phyloP scores from a whole-genome alignment of 2,329 filamentous ascomycete genomes.

The Neocucurbitaria cava region DNA sequence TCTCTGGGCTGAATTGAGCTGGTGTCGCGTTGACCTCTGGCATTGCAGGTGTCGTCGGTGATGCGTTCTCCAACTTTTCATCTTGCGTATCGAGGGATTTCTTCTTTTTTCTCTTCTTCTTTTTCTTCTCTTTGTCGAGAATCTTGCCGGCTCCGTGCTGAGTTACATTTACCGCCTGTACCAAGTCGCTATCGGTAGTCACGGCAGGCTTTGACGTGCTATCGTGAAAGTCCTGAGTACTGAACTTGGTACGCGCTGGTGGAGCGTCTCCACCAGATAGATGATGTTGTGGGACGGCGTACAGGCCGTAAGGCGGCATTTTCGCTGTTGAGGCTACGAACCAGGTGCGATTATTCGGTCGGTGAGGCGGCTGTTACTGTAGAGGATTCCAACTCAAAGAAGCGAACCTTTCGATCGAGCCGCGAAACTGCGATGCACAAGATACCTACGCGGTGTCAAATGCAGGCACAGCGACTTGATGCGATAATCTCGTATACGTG shows the following conservation, averaged over 20 bases:
- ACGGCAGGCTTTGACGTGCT: conserved; percentile 2
- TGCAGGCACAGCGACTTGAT: too few species aligned
- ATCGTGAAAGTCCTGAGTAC: conserved; percentile 28
- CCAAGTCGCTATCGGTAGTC: neutral
- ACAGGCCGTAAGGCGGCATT: conserved; percentile 35
- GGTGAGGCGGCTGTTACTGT: neutral
- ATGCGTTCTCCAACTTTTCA: neutral
- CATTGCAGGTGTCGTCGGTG: neutral
- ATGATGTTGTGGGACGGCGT: conserved; percentile 31
- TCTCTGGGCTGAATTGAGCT: conserved; percentile 3
- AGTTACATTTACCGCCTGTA: neutral
- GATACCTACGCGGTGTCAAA: neutral
- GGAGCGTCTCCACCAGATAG: conserved; percentile 10
- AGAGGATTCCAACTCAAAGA: neutral
- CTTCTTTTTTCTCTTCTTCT: conserved; percentile 13
- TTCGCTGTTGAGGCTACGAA: neutral
- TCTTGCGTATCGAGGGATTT: neutral
- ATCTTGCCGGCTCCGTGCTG: neutral
- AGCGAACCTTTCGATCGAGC: neutral
- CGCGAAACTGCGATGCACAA: neutral
- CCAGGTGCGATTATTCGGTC: neutral
- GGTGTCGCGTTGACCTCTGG: conserved; percentile 6
- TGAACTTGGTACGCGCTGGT: conserved; percentile 21
- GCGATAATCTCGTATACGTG: too few species aligned
- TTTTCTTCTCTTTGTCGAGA: conserved; percentile 7